Conservation (phyloP, 257 asterid genomes). For the Craterostigma plantagineum region DNA sequence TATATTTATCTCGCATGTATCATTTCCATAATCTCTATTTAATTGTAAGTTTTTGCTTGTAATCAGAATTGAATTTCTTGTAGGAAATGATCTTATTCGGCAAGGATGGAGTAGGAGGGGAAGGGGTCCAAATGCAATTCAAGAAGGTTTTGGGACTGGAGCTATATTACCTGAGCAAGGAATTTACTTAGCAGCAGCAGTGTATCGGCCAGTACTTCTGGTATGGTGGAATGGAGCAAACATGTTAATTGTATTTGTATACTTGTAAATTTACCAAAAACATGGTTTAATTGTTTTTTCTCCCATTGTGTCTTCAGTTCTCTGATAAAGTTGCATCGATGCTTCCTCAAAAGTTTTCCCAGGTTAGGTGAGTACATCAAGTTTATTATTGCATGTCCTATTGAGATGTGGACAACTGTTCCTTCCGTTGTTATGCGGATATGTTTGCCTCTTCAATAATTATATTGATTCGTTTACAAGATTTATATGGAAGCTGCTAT, state of each 20-base stretch:
- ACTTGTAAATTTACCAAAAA: slow-evolving; percentile 4
- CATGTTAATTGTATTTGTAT: neutral
- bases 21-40: neutral
- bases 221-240: slow-evolving; percentile 16
- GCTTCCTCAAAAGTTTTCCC: slow-evolving; percentile 89
- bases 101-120: slow-evolving; percentile 88
- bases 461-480: no score
- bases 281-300: slow-evolving; percentile 3
- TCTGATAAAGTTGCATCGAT: slow-evolving; percentile 83
- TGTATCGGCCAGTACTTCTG: slow-evolving; percentile 93
- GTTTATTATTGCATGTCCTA: neutral
- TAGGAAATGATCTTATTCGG: slow-evolving; percentile 61
- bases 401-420: neutral
- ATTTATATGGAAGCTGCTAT: no score
- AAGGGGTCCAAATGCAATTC: slow-evolving; percentile 61
- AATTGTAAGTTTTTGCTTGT: neutral
- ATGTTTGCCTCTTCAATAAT: no score
- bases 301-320: slow-evolving; percentile 41
- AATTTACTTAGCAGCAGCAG: slow-evolving; percentile 85
- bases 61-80: slow-evolving; percentile 9
- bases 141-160: slow-evolving; percentile 97
- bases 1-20: neutral
- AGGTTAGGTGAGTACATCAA: slow-evolving; percentile 62
- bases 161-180: slow-evolving; percentile 93
- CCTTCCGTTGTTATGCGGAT: no score